phyloP scores from a whole-genome alignment of 106 monocot genomes.

The Dactylorhiza incarnata region DNA sequence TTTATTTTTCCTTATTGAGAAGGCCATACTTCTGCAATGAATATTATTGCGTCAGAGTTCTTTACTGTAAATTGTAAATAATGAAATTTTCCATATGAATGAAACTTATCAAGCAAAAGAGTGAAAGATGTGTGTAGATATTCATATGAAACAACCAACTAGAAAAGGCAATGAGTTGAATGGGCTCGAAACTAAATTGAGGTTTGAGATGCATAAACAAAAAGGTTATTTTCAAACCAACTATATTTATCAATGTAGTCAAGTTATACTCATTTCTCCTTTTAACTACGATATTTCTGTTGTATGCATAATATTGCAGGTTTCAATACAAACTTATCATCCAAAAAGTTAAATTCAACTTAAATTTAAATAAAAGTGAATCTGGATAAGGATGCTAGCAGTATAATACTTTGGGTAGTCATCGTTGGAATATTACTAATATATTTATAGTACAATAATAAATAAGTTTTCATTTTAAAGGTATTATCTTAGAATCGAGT shows the following conservation, averaged over 20 bases:
- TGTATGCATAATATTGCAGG: neutral
- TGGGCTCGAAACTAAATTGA: neutral
- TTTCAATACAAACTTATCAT: neutral
- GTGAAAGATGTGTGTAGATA: neutral
- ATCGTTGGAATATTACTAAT: no score
- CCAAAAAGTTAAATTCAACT: neutral
- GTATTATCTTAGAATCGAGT: no score
- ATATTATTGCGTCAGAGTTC: neutral
- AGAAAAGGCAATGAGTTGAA: neutral
- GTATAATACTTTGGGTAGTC: neutral
- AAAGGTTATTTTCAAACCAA: neutral
- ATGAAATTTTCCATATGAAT: neutral
- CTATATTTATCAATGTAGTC: neutral
- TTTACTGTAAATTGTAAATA: neutral
- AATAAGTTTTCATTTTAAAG: no score
- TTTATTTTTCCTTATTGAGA: conserved; percentile 8
- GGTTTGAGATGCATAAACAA: neutral
- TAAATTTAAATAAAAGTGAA: no score
- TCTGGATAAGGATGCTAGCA: neutral
- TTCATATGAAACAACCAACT: neutral
- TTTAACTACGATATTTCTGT: neutral
- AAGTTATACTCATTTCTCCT: neutral
- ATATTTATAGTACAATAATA: no score
- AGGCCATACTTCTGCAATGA: conserved; percentile 23
- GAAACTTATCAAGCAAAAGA: conserved; percentile 2